Base-by-base conservation (phyloP, 441 rosid species). In the Pelargonium citronellum region DNA sequence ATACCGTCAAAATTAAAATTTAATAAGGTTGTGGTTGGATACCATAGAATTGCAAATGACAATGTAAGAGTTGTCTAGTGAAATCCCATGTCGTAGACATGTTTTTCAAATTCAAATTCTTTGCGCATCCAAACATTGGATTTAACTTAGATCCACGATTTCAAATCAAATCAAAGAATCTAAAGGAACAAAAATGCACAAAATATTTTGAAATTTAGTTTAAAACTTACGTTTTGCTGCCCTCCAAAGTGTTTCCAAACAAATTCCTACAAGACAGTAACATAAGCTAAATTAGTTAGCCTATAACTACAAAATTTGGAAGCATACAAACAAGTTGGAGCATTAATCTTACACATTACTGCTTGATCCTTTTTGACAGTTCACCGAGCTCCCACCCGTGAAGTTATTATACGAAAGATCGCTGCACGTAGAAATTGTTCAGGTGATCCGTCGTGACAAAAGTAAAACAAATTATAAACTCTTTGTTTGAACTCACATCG, bases 241-340 rank as follows among this genome's bases (percentile, higher is more conserved):
- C 64, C 11, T 10, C 69, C 1, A 81, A 77, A 65, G 81, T 82
- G 84, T 85, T 83, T 61, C 82, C 82, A 74, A 89, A 87, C 78
- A 77, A 67, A 75, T 86, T 86, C 82, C 92, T 89, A 77, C 5
- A 57, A 34, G 69, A 55, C 3, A 68, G 24, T 1, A n/a, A 41
- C 39, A 15, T 7, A 55, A 68, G 69, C 10, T 44, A 16, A 44
- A 47, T 5, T 5, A 34, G 7, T 34, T 34, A 34, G 7, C 39
- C 39, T 34, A 34, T 34, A 34, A 34, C 39, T 34, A 34, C 39
- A 34, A 34, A 34, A 34, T 34, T 34, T 34, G 39, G 7, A 34
- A 34, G 3, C 7, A 24, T 34, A 5, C 39, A 34, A 34, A 34
- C 39, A 34, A 4, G 41, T 15, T 17, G 24, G 0, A 43, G 62